These are phyloP conservation scores for Zygotorulaspora sp. DNA, from an alignment of 805 yeast species.

Conservation along the genomic window DNA sequence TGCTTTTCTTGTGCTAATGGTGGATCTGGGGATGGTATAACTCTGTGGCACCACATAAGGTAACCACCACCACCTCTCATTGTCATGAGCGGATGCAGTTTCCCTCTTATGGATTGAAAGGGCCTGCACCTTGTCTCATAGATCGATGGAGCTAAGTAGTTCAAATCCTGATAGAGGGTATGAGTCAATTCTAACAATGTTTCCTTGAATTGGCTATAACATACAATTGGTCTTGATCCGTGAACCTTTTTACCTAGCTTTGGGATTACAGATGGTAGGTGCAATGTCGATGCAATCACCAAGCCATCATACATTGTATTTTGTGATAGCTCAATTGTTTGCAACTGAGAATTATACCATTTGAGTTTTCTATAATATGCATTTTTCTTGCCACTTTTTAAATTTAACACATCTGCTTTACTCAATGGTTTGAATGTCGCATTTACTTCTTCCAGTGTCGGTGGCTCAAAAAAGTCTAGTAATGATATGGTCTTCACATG, in stretches of 20 bases:
- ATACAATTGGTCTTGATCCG: slow-evolving; percentile 83
- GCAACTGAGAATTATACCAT: slow-evolving; percentile 39
- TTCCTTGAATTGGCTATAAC: slow-evolving; percentile 81
- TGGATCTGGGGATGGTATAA: slow-evolving; percentile 49
- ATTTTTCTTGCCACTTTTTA: slow-evolving; percentile 56
- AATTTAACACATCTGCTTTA: slow-evolving; percentile 47
- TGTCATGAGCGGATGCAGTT: slow-evolving; percentile 93
- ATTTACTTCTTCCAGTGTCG: slow-evolving; percentile 41
- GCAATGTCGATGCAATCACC: slow-evolving; percentile 66
- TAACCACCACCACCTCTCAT: slow-evolving; percentile 91
- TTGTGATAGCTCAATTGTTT: slow-evolving; percentile 47
- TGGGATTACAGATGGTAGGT: slow-evolving; percentile 61
- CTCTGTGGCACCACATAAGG: slow-evolving; percentile 71
- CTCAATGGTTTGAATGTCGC: slow-evolving; percentile 38
- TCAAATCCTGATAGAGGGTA: slow-evolving; percentile 60
- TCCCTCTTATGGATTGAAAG: slow-evolving; percentile 90
- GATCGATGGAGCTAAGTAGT: slow-evolving; percentile 77
- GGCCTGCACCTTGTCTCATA: slow-evolving; percentile 77
- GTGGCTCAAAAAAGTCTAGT: slow-evolving; percentile 80
- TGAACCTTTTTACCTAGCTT: slow-evolving; percentile 58
- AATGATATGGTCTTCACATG: slow-evolving; percentile 69
- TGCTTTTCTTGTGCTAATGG: slow-evolving; percentile 5
- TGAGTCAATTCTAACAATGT: slow-evolving; percentile 62
- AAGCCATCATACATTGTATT: slow-evolving; percentile 67
- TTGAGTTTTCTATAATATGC: slow-evolving; percentile 64